Evolutionary conservation across 768 basidiomycete genomes (phyloP).

Genomic region (Strobilomyces dryophilus): DNA sequence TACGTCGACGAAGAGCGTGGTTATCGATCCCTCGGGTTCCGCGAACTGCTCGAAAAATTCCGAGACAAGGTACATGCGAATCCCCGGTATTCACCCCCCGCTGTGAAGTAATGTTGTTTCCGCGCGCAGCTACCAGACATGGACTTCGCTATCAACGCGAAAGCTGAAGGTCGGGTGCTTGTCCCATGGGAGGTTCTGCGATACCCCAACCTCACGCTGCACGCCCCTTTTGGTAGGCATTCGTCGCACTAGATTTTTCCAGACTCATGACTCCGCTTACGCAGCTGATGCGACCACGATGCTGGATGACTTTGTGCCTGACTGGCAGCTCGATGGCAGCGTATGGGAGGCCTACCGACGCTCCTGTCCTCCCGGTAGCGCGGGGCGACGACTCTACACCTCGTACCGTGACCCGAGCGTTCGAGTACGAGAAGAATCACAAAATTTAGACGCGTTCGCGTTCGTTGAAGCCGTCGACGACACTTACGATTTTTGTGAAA

Average conservation of each 20-base stretch:
- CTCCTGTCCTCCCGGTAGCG: slow-evolving; percentile 76
- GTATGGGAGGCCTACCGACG: slow-evolving; percentile 95
- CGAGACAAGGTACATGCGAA: slow-evolving; percentile 46
- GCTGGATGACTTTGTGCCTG: slow-evolving; percentile 67
- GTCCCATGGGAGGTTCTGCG: slow-evolving; percentile 87
- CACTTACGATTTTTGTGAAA: slow-evolving; percentile 70
- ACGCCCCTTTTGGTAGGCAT: slow-evolving; percentile 32
- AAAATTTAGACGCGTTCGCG: slow-evolving; percentile 45
- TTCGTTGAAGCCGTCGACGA: slow-evolving; percentile 64
- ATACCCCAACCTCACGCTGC: slow-evolving; percentile 64
- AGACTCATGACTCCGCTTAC: neutral
- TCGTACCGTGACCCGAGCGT: slow-evolving; percentile 56
- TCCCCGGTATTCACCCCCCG: neutral
- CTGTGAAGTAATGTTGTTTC: neutral
- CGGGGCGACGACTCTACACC: slow-evolving; percentile 79
- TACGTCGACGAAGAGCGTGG: slow-evolving; percentile 67
- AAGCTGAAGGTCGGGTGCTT: slow-evolving; percentile 90
- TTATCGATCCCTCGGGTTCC: slow-evolving; percentile 75
- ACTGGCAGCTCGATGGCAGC: slow-evolving; percentile 80
- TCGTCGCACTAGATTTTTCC: neutral
- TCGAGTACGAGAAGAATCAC: slow-evolving; percentile 20
- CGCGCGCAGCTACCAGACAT: slow-evolving; percentile 75
- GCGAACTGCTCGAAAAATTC: slow-evolving; percentile 73
- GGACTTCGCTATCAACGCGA: slow-evolving; percentile 91
- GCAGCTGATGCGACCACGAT: slow-evolving; percentile 51